phyloP scores from a whole-genome alignment of 768 basidiomycete species.

The Boletus tylopilopsis region DNA sequence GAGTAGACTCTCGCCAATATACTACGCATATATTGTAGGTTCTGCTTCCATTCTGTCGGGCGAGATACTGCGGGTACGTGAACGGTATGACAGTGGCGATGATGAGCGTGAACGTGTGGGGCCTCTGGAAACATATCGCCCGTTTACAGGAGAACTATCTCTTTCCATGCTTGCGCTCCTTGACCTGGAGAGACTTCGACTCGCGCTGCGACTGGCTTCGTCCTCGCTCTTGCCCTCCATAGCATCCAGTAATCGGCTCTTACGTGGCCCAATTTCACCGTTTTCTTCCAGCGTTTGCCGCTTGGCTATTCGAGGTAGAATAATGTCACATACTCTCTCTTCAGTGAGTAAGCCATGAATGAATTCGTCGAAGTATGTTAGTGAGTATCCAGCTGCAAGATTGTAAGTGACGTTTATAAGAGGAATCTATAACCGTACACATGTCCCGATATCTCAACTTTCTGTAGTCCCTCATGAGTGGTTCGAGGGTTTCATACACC shows the following conservation, averaged over 20 bases:
- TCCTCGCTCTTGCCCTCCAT: slow-evolving; percentile 71
- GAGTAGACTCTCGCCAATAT: slow-evolving; percentile 17
- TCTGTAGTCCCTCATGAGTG: slow-evolving; percentile 88
- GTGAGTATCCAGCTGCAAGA: slow-evolving; percentile 69
- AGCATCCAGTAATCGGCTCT: slow-evolving; percentile 83
- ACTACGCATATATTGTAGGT: slow-evolving; percentile 13
- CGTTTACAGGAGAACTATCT: slow-evolving; percentile 40
- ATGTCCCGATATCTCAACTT: slow-evolving; percentile 81
- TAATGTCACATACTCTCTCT: slow-evolving; percentile 95
- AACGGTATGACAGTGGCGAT: slow-evolving; percentile 42
- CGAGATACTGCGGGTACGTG: slow-evolving; percentile 59
- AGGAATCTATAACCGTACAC: slow-evolving; percentile 46
- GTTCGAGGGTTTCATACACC: slow-evolving; percentile 91
- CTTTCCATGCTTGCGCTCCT: slow-evolving; percentile 23
- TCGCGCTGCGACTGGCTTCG: slow-evolving; percentile 38
- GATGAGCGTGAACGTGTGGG: slow-evolving; percentile 46
- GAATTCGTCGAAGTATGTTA: slow-evolving; percentile 92
- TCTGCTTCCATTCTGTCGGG: slow-evolving; percentile 50
- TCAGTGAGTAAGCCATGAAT: slow-evolving; percentile 78
- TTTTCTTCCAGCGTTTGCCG: slow-evolving; percentile 88
- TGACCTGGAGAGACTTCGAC: slow-evolving; percentile 22
- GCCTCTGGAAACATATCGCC: slow-evolving; percentile 63
- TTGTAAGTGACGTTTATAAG: neutral
- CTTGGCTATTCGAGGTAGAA: slow-evolving; percentile 85
- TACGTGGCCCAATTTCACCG: slow-evolving; percentile 80